Conservation (phyloP, 805 yeast genomes). For the Grigorovia transvaalensis region DNA sequence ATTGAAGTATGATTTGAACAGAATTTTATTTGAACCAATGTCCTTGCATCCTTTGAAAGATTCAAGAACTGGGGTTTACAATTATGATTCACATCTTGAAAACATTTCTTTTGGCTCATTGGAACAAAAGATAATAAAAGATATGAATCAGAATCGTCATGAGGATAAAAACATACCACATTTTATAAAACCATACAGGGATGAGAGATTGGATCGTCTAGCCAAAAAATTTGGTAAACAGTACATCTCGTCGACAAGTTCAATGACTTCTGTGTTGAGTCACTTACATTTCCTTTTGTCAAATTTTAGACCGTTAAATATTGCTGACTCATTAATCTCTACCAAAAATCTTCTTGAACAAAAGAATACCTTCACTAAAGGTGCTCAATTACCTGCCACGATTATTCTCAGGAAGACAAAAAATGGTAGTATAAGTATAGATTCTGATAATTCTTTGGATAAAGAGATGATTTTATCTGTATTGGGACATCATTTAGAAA, state of each 20-base stretch:
- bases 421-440: slow-evolving; percentile 49
- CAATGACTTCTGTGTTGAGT: slow-evolving; percentile 66
- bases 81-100: slow-evolving; percentile 53
- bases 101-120: slow-evolving; percentile 35
- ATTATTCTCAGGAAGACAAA: slow-evolving; percentile 44
- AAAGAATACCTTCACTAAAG: slow-evolving; percentile 30
- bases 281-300: slow-evolving; percentile 69
- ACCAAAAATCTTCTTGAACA: slow-evolving; percentile 32
- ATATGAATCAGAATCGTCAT: background rate
- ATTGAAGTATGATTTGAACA: slow-evolving; percentile 55
- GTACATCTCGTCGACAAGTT: slow-evolving; percentile 76
- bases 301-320: slow-evolving; percentile 45
- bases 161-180: slow-evolving; percentile 9
- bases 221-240: slow-evolving; percentile 28
- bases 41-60: slow-evolving; percentile 71
- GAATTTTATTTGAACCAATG: slow-evolving; percentile 64
- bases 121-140: slow-evolving; percentile 6
- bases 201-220: slow-evolving; percentile 38
- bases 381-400: slow-evolving; percentile 44
- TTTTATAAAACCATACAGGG: slow-evolving; percentile 62
- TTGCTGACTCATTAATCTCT: slow-evolving; percentile 31
- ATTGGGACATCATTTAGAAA: slow-evolving; percentile 73
- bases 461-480: slow-evolving; percentile 57
- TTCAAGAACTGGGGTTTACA: slow-evolving; percentile 62
- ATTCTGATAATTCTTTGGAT: slow-evolving; percentile 58